These are phyloP conservation scores for Podila verticillata DNA, from an alignment of 192 early-diverging fungal genomes.

Conservation along the genomic window DNA sequence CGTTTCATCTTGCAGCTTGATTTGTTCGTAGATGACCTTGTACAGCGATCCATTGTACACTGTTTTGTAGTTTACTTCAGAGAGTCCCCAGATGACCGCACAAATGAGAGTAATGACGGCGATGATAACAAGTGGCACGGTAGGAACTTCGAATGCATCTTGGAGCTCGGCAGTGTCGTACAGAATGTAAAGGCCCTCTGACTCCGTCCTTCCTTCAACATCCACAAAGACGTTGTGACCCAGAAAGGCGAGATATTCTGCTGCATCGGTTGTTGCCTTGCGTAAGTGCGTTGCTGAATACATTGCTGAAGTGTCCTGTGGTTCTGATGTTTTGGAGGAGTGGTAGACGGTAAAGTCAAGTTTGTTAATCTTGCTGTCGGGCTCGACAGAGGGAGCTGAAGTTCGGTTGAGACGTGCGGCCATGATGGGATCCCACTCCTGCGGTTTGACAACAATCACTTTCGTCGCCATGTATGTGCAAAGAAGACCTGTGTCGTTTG, in stretches of 20 bases:
- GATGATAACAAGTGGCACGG: not conserved
- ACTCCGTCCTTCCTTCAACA: not conserved
- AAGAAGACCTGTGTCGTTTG: not conserved
- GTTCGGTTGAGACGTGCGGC: not conserved
- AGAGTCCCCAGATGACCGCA: not conserved
- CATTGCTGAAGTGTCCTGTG: not conserved
- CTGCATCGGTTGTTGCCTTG: not conserved
- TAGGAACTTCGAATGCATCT: conserved; percentile 5
- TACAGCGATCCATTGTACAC: conserved; percentile 9
- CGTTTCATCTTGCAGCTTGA: not conserved
- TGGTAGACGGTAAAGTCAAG: conserved; percentile 3
- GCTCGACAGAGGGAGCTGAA: not conserved
- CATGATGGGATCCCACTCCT: not conserved
- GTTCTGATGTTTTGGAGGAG: not conserved
- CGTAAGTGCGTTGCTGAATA: not conserved
- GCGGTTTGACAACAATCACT: conserved; percentile 2
- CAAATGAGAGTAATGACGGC: not conserved
- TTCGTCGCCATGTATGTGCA: conserved; percentile 1
- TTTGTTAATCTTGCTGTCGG: not conserved
- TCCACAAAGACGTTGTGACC: conserved; percentile 4
- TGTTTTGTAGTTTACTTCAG: not conserved
- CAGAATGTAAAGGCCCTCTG: conserved; percentile 8
- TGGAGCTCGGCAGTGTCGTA: conserved; percentile 9
- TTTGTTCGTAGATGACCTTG: conserved; percentile 9
- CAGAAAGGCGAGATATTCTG: conserved; percentile 1